phyloP scores from a whole-genome alignment of 2,329 filamentous ascomycete genomes.

The Ceratocystis variospora region DNA sequence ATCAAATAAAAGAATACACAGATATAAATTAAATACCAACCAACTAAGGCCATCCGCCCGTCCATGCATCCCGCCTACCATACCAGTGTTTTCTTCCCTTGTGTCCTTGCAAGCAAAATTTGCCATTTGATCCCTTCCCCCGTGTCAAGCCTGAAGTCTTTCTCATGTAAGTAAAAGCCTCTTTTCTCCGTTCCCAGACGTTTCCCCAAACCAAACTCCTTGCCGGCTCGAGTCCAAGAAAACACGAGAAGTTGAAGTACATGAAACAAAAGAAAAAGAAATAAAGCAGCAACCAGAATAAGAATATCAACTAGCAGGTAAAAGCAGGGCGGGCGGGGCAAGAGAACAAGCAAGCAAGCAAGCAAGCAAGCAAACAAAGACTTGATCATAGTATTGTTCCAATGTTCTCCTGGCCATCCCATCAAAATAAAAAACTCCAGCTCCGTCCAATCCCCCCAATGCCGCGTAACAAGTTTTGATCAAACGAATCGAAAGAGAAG shows the following conservation, averaged over 20 bases:
- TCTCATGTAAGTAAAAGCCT: background rate
- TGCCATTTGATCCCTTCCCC: background rate
- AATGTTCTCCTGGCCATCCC: constrained; percentile 10
- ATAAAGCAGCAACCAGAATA: constrained; percentile 7
- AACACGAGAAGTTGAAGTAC: constrained; percentile 2
- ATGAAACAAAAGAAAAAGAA: constrained; percentile 9
- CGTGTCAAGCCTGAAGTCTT: background rate
- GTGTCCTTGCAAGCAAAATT: background rate
- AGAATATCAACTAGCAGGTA: constrained; percentile 14
- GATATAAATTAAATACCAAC: constrained; percentile 3
- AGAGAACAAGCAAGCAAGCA: constrained; percentile 14
- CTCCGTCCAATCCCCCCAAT: constrained; percentile 17
- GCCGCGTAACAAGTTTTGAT: constrained; percentile 12
- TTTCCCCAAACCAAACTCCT: background rate
- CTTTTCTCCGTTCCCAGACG: background rate
- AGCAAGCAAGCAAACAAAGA: constrained; percentile 10
- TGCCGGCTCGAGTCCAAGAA: background rate
- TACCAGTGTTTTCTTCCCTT: background rate
- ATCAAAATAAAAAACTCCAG: constrained; percentile 15
- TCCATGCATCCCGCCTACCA: background rate
- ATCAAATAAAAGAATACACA: background rate
- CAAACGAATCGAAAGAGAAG: constrained; percentile 15
- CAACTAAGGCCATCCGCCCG: background rate
- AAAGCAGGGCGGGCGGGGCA: no score
- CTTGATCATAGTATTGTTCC: background rate